Percentiles rank a stretch among this genome's conserved stretches.
Conservation (phyloP, 345 rosid genomes). For the Brassica carinata region DNA sequence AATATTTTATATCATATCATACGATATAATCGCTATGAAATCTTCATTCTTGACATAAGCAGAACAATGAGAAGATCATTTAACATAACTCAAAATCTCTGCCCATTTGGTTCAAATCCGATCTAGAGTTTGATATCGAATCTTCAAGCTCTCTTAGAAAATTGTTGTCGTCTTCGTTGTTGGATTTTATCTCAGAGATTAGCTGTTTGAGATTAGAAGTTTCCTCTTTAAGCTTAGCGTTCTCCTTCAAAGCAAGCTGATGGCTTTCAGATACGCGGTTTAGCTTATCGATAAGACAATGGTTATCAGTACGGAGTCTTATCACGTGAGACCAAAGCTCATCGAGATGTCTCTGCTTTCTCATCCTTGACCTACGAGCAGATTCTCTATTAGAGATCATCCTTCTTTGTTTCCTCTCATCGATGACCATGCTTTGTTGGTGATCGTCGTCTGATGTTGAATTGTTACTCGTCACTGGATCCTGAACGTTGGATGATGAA, state of each 20-base stretch:
- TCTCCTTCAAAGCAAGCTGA: conserved; percentile 67
- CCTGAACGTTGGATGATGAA: conserved; percentile 45
- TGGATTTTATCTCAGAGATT: conserved; percentile 48
- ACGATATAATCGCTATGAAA: conserved; percentile 19
- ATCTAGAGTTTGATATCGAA: conserved; percentile 45
- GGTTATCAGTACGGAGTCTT: conserved; percentile 74
- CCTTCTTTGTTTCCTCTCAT: conserved; percentile 90
- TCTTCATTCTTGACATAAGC: conserved; percentile 28
- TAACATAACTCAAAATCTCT: conserved; percentile 28
- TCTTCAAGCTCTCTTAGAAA: conserved; percentile 60
- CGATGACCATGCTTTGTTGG: conserved; percentile 58
- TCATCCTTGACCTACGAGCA: conserved; percentile 93
- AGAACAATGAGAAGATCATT: conserved; percentile 28
- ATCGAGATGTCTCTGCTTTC: conserved; percentile 94
- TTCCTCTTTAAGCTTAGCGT: conserved; percentile 79
- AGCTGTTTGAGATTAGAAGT: conserved; percentile 73
- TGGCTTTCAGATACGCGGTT: conserved; percentile 66
- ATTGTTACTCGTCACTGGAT: conserved; percentile 58
- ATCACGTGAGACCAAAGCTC: conserved; percentile 88
- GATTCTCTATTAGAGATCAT: conserved; percentile 98
- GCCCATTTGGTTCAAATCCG: conserved; percentile 20
- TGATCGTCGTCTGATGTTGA: conserved; percentile 80
- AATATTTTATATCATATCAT: conserved; percentile 18
- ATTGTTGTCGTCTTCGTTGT: conserved; percentile 48
- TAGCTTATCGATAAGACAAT: conserved; percentile 65